These are phyloP conservation scores for Acanthamoeba divionensis DNA, from an alignment of 208 protist genomes.

Conservation along the genomic window DNA sequence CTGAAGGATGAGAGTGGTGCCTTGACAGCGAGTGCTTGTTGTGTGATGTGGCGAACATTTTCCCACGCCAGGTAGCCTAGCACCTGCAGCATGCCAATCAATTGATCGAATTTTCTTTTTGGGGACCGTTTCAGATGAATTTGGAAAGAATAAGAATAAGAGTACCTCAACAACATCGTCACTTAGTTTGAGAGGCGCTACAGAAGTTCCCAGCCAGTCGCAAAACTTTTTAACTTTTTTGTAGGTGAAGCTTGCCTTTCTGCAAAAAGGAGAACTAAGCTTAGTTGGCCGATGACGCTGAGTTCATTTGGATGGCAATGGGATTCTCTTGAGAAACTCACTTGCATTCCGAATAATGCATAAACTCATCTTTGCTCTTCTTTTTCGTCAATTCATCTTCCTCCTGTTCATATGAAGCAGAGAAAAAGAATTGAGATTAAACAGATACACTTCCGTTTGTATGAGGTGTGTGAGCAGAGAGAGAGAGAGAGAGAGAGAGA, in stretches of 20 bases:
- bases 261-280: too few species aligned
- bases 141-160: background rate
- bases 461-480: background rate
- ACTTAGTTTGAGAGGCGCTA: slow-evolving; percentile 7
- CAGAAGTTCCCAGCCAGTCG: slow-evolving; percentile 10
- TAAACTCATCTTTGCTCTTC: slow-evolving; percentile 50
- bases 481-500: background rate
- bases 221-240: slow-evolving; percentile 53
- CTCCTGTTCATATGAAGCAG: background rate
- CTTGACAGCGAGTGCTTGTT: slow-evolving; percentile 3
- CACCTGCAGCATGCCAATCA: slow-evolving; percentile 12
- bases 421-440: background rate
- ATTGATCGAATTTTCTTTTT: too few species aligned
- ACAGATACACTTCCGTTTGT: background rate
- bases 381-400: slow-evolving; percentile 48
- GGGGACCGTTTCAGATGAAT: background rate
- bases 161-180: slow-evolving; percentile 33
- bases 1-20: background rate
- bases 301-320: too few species aligned
- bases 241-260: slow-evolving; percentile 52
- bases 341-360: slow-evolving; percentile 48
- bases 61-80: slow-evolving; percentile 54
- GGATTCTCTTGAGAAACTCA: too few species aligned
- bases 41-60: background rate
- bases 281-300: too few species aligned